phyloP scores from a whole-genome alignment of 2,329 filamentous ascomycete species.

The Calonectria hawksworthii region DNA sequence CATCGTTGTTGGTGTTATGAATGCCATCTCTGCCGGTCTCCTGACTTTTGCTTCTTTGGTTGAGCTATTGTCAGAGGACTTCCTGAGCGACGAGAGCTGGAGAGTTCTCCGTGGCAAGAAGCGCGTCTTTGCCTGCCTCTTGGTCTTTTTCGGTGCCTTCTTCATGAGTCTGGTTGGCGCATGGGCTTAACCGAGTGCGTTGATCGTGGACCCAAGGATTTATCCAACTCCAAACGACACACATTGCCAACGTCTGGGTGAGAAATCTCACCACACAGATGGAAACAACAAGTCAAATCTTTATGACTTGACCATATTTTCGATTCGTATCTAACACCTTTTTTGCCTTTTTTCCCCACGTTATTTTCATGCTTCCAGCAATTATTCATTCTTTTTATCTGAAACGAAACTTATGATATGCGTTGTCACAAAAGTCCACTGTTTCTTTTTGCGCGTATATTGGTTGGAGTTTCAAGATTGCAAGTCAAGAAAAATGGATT shows the following conservation, averaged over 20 bases:
- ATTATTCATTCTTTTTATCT: not conserved
- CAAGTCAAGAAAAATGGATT: not conserved
- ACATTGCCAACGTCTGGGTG: not conserved
- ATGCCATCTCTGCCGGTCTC: conserved; percentile 80
- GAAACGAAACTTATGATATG: too few species aligned
- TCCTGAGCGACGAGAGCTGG: conserved; percentile 76
- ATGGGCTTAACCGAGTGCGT: conserved; percentile 63
- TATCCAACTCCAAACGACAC: not conserved
- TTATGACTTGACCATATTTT: not conserved
- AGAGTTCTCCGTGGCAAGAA: conserved; percentile 65
- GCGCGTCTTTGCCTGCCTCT: conserved; percentile 67
- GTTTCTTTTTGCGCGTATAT: not conserved
- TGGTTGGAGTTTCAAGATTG: not conserved
- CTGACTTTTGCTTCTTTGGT: conserved; percentile 80
- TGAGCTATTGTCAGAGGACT: conserved; percentile 80
- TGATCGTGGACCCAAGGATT: not conserved
- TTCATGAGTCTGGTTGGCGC: conserved; percentile 75
- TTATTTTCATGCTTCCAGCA: not conserved
- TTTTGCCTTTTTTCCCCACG: not conserved
- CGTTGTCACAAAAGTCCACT: not conserved
- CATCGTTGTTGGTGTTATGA: conserved; percentile 80
- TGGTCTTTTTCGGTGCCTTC: conserved; percentile 72
- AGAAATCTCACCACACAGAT: not conserved
- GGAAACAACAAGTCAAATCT: not conserved
- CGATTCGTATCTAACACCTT: not conserved